Conservation (phyloP, 768 basidiomycete genomes). For the Heimioporus sp. region DNA sequence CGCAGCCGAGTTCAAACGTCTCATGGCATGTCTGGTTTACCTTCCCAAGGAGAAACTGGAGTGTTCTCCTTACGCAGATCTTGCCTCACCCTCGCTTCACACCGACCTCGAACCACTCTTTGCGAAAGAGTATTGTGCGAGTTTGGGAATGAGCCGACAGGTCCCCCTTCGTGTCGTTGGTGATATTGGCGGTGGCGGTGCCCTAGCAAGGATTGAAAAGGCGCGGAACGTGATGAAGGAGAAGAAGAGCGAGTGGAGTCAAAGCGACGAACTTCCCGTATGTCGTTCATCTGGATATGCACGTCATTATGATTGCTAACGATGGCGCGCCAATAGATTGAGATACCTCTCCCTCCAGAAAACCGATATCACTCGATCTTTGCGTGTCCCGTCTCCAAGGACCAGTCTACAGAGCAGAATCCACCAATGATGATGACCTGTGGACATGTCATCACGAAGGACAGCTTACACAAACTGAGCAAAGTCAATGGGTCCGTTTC, state of each 20-base stretch:
- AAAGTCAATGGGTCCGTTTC: slow-evolving; percentile 78
- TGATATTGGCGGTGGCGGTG: slow-evolving; percentile 91
- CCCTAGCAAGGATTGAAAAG: slow-evolving; percentile 90
- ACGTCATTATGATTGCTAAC: slow-evolving; percentile 1
- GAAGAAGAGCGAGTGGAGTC: slow-evolving; percentile 90
- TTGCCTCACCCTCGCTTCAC: slow-evolving; percentile 70
- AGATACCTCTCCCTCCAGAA: slow-evolving; percentile 82
- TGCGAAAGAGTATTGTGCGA: slow-evolving; percentile 85
- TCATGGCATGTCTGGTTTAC: slow-evolving; percentile 68
- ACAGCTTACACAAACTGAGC: slow-evolving; percentile 85
- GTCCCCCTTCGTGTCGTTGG: slow-evolving; percentile 86
- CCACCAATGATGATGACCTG: slow-evolving; percentile 98
- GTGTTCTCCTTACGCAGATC: slow-evolving; percentile 70
- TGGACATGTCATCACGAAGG: slow-evolving; percentile 93
- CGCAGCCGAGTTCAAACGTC: slow-evolving; percentile 59
- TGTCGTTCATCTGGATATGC: slow-evolving; percentile 3
- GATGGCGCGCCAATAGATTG: slow-evolving; percentile 62
- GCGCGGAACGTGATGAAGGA: slow-evolving; percentile 92
- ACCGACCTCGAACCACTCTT: slow-evolving; percentile 81
- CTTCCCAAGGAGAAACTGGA: slow-evolving; percentile 67
- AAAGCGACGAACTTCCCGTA: slow-evolving; percentile 87
- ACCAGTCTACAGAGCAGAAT: slow-evolving; percentile 89
- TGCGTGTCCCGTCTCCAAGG: slow-evolving; percentile 96
- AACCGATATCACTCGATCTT: slow-evolving; percentile 97
- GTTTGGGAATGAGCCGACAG: slow-evolving; percentile 85